Evolutionary conservation across 805 yeast species (phyloP).

Genomic region (Lachancea cidri): DNA sequence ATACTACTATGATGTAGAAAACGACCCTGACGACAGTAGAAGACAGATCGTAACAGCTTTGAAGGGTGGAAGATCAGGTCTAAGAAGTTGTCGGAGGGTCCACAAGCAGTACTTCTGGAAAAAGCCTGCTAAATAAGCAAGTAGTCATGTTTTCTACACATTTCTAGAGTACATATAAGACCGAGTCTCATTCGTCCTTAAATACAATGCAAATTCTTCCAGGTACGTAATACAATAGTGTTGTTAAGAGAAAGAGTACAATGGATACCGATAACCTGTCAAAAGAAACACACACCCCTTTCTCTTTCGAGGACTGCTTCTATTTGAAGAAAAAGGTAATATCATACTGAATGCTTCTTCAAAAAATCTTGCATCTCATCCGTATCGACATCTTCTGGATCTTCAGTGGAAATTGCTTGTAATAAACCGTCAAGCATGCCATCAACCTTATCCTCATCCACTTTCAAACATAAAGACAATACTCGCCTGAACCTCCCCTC

Average conservation of each 20-base stretch:
- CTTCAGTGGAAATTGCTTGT: conserved; percentile 81
- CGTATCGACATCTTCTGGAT: conserved; percentile 62
- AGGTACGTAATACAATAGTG: neutral
- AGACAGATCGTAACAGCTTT: conserved; percentile 63
- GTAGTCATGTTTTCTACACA: neutral
- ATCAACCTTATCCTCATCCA: conserved; percentile 75
- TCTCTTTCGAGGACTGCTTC: neutral
- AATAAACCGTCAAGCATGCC: conserved; percentile 75
- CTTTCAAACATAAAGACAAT: conserved; percentile 85
- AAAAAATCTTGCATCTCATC: conserved; percentile 45
- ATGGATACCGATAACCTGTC: neutral
- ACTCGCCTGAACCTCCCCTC: conserved; percentile 82
- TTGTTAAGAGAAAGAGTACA: neutral
- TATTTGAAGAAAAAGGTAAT: neutral
- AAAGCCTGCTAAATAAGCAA: conserved; percentile 34
- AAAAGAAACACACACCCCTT: neutral
- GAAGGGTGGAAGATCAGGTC: conserved; percentile 70
- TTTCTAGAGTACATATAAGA: neutral
- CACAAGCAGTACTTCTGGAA: conserved; percentile 71
- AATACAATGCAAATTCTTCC: neutral
- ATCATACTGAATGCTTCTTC: conserved; percentile 39
- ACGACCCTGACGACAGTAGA: conserved; percentile 69
- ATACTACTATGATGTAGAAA: conserved; percentile 82
- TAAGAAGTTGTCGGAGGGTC: conserved; percentile 85
- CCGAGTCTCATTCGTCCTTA: conserved; percentile 1